Evolutionary conservation across 176 grass and related monocot genomes (phyloP).

Genomic region (Musa schizocarpa): DNA sequence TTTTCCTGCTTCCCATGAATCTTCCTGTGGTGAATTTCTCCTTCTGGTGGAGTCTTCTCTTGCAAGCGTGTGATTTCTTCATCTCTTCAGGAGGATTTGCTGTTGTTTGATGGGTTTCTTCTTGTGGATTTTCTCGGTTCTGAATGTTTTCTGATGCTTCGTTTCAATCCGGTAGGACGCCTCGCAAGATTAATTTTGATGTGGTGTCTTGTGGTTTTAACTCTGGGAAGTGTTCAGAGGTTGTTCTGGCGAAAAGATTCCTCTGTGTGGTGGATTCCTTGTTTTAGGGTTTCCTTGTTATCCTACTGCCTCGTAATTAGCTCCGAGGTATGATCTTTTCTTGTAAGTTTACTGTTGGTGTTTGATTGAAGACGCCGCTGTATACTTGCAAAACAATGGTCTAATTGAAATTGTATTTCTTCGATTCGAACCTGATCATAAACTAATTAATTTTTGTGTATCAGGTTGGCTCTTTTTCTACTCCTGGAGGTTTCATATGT

Average conservation of each 20-base stretch:
- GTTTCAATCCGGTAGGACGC: background rate
- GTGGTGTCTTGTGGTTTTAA: no score
- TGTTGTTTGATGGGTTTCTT: background rate
- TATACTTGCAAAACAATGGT: no score
- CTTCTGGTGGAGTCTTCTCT: background rate
- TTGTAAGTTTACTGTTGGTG: background rate
- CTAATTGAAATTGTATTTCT: no score
- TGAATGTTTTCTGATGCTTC: background rate
- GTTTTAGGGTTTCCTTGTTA: background rate
- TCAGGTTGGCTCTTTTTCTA: no score
- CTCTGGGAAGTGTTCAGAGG: no score
- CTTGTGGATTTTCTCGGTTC: background rate
- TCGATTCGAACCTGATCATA: no score
- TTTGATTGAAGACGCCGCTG: no score
- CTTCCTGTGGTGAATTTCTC: background rate
- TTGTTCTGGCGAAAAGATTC: background rate
- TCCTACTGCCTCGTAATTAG: background rate
- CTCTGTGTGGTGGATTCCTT: background rate
- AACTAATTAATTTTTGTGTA: no score
- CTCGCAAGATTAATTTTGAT: no score
- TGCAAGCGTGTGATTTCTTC: background rate
- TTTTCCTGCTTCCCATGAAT: background rate
- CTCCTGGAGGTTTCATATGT: background rate
- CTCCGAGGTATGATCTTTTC: background rate
- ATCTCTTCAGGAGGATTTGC: background rate